Base-by-base conservation (phyloP, 257 asterid species). In the Salvia splendens region DNA sequence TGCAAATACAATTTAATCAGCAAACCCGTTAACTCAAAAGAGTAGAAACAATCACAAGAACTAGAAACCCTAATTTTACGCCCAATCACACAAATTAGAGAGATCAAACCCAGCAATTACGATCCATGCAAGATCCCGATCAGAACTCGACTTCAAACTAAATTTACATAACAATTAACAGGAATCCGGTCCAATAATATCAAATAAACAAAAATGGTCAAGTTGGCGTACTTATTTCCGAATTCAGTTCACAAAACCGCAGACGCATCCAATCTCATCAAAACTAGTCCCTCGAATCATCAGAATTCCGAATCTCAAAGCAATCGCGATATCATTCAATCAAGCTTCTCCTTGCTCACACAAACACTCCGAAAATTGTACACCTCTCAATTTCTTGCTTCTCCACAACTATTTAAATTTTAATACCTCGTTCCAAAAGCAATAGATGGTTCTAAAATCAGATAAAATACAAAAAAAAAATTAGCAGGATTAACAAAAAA, bases 81-180 rank as follows among this genome's bases (percentile, higher is more conserved):
- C 68, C 49, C 52, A 36, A 56, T 47, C 80, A 53, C 69, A 82
- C 88, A 86, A 58, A 75, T 52, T 57, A 41, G 56, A 78, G 78
- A 75, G 80, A 78, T 86, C 95, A 87, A 77, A 79, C 67, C 72
- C 82, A 33, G 85, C 89, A 88, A 81, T 70, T 70, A 76, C 78
- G 76, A 81, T 72, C 75, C 75, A 67, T 53, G 71, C 75, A 81
- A 86, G 86, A 84, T 83, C 87, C 71, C 80, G 20, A 43, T 56
- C 65, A 70, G 52, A 81, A 73, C 80, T 24, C 85, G 69, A 82
- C 65, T 53, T 69, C 60, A 50, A 64, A 67, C 61, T 51, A 50
- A 77, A 77, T 57, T 76, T 75, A 43, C 79, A 45, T 16, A 36
- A 53, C 49, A 65, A 65, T 68, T 61, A 67, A 51, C 30, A 68